Evolutionary conservation across 345 rosid species (phyloP), one percentile per base, ranked within the genome.

Genomic region (Linum usitatissimum): DNA sequence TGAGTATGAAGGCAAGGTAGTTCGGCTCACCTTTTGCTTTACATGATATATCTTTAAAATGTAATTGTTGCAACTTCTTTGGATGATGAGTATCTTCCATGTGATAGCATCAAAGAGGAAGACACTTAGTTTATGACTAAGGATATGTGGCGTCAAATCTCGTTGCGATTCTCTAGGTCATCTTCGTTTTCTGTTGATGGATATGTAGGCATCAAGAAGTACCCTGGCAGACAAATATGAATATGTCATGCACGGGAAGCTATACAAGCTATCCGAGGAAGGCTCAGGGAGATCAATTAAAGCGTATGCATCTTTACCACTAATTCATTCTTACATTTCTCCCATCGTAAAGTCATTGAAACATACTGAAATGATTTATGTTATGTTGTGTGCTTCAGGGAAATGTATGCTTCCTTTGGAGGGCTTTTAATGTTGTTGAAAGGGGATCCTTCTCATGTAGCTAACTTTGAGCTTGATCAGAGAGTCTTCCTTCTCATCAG

Each of bases 191-290:
- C 9, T 30, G 38, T 19, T 57, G 3, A 31, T 45, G 15, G 0
- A 10, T 45, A 1, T 28, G 14, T 74, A 91, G 96, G 96, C 84
- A 61, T 79, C 73, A 38, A 86, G 79, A 74, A 91, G 84, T 69
- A 75, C 91, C 5, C 91, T 90, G 69, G 95, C 95, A 1, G 97
- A 87, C 64, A 90, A 90, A 78, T 90, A 81, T 13, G 95, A 90
- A 57, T 90, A 90, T 66, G 75, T 87, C 13, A 90, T 90, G 97
- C 91, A 90, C 53, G 93, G 95, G 68, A 90, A 90, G 78, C 75
- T 90, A 40, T 90, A 86, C 83, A 85, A 87, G 84, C 83, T 90
- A 65, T 68, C 87, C 9, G 95, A 90, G 69, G 84, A 81, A 55
- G 79, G 80, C 31, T 75, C 86, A 6, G 89, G 83, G 36, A 81